phyloP scores from a whole-genome alignment of 495 filamentous ascomycete species.

The Lichenothelia convexa region DNA sequence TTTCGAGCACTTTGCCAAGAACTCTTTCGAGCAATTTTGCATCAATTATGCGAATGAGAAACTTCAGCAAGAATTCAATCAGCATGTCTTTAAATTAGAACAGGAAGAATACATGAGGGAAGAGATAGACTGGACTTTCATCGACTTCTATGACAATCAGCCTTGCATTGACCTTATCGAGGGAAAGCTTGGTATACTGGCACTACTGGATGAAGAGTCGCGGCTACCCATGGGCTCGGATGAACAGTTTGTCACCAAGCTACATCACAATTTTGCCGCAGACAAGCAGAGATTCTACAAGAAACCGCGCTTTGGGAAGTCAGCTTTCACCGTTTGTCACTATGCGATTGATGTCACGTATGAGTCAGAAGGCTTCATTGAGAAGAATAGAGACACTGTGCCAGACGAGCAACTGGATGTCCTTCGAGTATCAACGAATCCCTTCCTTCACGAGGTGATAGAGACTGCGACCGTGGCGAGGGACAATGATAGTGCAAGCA shows the following conservation, averaged over 20 bases:
- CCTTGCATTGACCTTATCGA: constrained; percentile 99
- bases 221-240: constrained; percentile 92
- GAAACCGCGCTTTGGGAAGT: constrained; percentile 94
- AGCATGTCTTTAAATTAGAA: constrained; percentile 99
- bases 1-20: constrained; percentile 98
- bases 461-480: constrained; percentile 68
- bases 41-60: constrained; percentile 99
- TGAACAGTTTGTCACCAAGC: constrained; percentile 92
- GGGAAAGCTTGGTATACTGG: constrained; percentile 82
- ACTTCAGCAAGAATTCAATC: constrained; percentile 97
- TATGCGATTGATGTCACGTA: constrained; percentile 98
- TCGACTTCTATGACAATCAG: constrained; percentile 98
- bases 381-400: constrained; percentile 98
- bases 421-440: constrained; percentile 64
- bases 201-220: constrained; percentile 90
- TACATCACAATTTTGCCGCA: constrained; percentile 80
- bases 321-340: constrained; percentile 94
- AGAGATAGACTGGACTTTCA: constrained; percentile 98
- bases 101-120: constrained; percentile 96
- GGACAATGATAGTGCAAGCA: constrained; percentile 67
- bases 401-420: constrained; percentile 96
- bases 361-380: constrained; percentile 98
- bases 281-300: constrained; percentile 97
- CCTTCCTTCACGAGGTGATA: constrained; percentile 70
- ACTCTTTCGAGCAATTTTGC: constrained; percentile 99